Evolutionary conservation across 106 monocot genomes (phyloP), one percentile per base, ranked within the genome.

Genomic region (Dendrobium huoshanense): DNA sequence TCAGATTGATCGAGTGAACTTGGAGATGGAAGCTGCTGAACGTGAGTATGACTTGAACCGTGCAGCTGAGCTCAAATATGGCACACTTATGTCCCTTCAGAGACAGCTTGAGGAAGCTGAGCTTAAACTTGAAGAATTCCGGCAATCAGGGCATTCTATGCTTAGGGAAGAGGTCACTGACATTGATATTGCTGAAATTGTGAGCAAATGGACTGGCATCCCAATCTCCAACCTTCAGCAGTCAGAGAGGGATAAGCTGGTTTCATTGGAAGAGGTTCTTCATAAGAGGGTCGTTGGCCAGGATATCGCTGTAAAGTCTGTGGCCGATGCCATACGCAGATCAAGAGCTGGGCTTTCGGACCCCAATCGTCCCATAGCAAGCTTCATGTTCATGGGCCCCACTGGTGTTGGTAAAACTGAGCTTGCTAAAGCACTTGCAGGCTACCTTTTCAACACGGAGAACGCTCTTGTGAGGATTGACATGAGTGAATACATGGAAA

Each of bases 401-500:
- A 99, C 98, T 31, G 98, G 98, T 22, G 98, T 99, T 24, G 98
- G 98, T 19, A 99, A 99, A 78, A 93, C 98, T 19, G 98, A 99
- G 58, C 93, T 99, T 33, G 98, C 89, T 15, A 99, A 99, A 82
- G 82, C 98, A 31, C 89, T 95, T 6, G 92, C 98, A 7, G 81
- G 81, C 31, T 99, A 87, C 64, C 86, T 95, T 41, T 99, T 99
- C 79, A 91, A 95, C 80, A 92, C 98, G 6, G 98, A 99, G 74
- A 95, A 87, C 80, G 92, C 98, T 0, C 92, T 99, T 55, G 90
- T 99, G 56, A 83, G 98, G 67, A 92, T 99, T 19, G 98, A 99
- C 65, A 99, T 95, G 98, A 99, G 95, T 33, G 98, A 99, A 81
- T 99, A 93, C 84, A 99, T 99, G 95, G 94, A 99, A 58, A 95